These are phyloP conservation scores for Fusarium acutatum DNA, from an alignment of 2,329 filamentous ascomycete species.

Conservation along the genomic window DNA sequence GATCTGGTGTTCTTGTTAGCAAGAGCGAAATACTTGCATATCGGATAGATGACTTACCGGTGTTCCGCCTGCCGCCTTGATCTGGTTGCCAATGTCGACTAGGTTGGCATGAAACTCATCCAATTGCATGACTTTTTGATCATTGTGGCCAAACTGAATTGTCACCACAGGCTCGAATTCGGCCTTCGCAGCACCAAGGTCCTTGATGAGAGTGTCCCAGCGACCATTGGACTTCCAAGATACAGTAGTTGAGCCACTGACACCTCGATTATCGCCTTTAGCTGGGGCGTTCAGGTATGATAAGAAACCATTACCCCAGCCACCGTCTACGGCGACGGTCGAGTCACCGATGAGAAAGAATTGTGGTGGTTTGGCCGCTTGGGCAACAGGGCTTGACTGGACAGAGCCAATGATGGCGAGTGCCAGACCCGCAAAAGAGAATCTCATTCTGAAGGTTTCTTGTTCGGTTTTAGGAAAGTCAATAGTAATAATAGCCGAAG, in stretches of 20 bases:
- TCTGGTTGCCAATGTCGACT: neutral
- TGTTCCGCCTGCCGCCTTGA: neutral
- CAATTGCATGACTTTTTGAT: neutral
- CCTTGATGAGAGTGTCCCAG: neutral
- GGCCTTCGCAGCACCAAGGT: neutral
- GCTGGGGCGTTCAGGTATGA: neutral
- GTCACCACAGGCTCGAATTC: neutral
- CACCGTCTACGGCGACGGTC: neutral
- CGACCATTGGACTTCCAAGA: conserved; percentile 7
- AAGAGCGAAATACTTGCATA: rapidly evolving
- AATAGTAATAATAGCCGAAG: neutral
- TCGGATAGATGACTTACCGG: rapidly evolving
- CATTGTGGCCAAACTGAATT: conserved; percentile 7
- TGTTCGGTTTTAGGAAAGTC: rapidly evolving
- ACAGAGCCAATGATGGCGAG: neutral
- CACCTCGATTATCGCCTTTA: neutral
- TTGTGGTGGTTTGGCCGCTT: neutral
- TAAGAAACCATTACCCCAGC: neutral
- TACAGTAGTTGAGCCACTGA: neutral
- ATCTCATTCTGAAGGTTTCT: neutral
- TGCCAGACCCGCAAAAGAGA: neutral
- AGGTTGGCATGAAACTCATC: neutral
- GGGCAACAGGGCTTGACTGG: neutral
- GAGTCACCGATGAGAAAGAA: conserved; percentile 13
- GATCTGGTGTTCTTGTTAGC: neutral